Conservation (phyloP, 129 eudicot species). For the Mikania micrantha region DNA sequence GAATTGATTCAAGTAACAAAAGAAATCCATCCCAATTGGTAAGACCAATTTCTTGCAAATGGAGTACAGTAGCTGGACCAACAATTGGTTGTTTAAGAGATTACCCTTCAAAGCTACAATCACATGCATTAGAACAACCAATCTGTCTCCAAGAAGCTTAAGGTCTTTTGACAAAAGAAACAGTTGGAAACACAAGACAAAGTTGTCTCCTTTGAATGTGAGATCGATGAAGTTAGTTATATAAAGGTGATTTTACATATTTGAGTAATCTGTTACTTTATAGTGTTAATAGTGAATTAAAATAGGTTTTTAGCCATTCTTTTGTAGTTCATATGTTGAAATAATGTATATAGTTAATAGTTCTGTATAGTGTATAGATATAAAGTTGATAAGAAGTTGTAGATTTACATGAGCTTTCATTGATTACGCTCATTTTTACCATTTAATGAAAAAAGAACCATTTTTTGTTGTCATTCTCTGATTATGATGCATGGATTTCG, state of each 20-base stretch:
- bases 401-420: background rate
- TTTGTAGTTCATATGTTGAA: background rate
- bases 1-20: conserved; percentile 68
- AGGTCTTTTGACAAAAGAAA: background rate
- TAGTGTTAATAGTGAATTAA: conserved; percentile 1
- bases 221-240: background rate
- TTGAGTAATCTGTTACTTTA: conserved; percentile 11
- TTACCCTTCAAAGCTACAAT: conserved; percentile 75
- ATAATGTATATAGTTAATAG: conserved; percentile 21
- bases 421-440: conserved; percentile 18
- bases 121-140: conserved; percentile 65
- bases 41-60: conserved; percentile 64
- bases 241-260: background rate
- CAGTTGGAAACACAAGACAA: conserved; percentile 21
- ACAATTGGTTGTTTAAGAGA: conserved; percentile 85
- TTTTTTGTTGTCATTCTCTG: conserved; percentile 12
- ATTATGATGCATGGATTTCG: conserved; percentile 11
- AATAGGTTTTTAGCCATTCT: conserved; percentile 24
- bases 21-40: conserved; percentile 59
- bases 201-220: conserved; percentile 16
- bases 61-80: conserved; percentile 99
- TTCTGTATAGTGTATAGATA: conserved; percentile 12
- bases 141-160: conserved; percentile 66
- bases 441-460: conserved; percentile 2
- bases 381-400: conserved; percentile 18